A percentile compares a stretch with the other conserved stretches of the same genome.
These are phyloP conservation scores for Nigrospora oryzae DNA, from an alignment of 2,329 filamentous ascomycete species.

Conservation along the genomic window DNA sequence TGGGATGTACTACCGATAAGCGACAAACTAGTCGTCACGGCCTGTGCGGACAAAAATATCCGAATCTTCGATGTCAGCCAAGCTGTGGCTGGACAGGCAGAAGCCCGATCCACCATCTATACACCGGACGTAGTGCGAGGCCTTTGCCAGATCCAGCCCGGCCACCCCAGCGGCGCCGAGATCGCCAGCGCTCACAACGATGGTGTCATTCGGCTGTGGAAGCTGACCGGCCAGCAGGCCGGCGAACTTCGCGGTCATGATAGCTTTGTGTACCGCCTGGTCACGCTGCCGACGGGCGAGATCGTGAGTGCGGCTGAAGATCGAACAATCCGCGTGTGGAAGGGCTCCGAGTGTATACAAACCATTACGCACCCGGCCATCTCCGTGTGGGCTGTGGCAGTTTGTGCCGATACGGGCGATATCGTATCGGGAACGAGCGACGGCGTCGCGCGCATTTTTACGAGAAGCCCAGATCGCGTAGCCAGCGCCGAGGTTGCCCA, in stretches of 20 bases:
- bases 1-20: constrained; percentile 89
- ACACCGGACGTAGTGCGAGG: constrained; percentile 81
- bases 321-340: constrained; percentile 87
- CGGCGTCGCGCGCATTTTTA: constrained; percentile 77
- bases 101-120: constrained; percentile 45
- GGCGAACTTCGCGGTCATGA: constrained; percentile 80
- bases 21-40: constrained; percentile 75
- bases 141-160: constrained; percentile 69
- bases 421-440: constrained; percentile 94
- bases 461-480: constrained; percentile 57
- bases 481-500: constrained; percentile 61
- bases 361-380: constrained; percentile 96
- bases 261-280: constrained; percentile 86
- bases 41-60: constrained; percentile 82
- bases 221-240: constrained; percentile 66
- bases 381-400: constrained; percentile 91
- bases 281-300: constrained; percentile 72
- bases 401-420: constrained; percentile 73
- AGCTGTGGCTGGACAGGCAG: constrained; percentile 44
- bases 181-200: constrained; percentile 95
- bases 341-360: constrained; percentile 72
- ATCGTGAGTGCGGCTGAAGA: constrained; percentile 90
- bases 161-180: constrained; percentile 76
- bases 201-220: constrained; percentile 81
- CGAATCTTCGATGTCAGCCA: constrained; percentile 70